Percentiles rank a stretch among this genome's conserved stretches.
Conservation (phyloP, 352 stramenopile genomes). For the Phytophthora idaei region DNA sequence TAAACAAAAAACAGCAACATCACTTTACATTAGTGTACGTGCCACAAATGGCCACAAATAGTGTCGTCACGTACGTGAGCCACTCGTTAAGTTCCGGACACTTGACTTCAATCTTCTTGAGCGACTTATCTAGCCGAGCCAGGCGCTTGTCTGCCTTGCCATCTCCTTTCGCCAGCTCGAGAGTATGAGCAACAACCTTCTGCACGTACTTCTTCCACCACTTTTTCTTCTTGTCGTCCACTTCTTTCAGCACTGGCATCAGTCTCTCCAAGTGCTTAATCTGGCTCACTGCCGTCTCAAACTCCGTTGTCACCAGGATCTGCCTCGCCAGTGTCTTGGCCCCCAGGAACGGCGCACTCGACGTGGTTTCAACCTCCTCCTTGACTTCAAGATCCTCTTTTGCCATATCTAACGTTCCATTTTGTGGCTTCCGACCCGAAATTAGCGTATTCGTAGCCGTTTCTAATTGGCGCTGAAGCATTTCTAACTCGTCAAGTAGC, state of each 20-base stretch:
- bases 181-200: slow-evolving; percentile 21
- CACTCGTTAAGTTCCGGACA: slow-evolving; percentile 27
- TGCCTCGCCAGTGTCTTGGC: slow-evolving; percentile 26
- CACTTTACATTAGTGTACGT: background rate
- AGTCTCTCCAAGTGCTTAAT: slow-evolving; percentile 22
- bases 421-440: slow-evolving; percentile 2
- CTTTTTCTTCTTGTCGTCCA: slow-evolving; percentile 27
- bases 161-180: slow-evolving; percentile 11
- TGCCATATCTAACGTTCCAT: background rate
- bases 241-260: slow-evolving; percentile 18
- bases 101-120: slow-evolving; percentile 31
- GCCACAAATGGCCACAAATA: background rate
- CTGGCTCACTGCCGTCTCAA: slow-evolving; percentile 6
- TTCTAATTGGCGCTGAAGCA: slow-evolving; percentile 32
- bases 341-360: background rate
- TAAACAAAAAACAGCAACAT: slow-evolving; percentile 11
- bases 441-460: slow-evolving; percentile 16
- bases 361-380: background rate
- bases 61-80: slow-evolving; percentile 19
- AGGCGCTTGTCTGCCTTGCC: background rate
- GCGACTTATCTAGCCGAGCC: slow-evolving; percentile 7
- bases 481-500: slow-evolving; percentile 43
- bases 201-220: slow-evolving; percentile 37
- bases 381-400: slow-evolving; percentile 10
- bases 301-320: slow-evolving; percentile 17